Base-by-base conservation (phyloP, 179 eudicot genomes). In the Spergularia azorica region DNA sequence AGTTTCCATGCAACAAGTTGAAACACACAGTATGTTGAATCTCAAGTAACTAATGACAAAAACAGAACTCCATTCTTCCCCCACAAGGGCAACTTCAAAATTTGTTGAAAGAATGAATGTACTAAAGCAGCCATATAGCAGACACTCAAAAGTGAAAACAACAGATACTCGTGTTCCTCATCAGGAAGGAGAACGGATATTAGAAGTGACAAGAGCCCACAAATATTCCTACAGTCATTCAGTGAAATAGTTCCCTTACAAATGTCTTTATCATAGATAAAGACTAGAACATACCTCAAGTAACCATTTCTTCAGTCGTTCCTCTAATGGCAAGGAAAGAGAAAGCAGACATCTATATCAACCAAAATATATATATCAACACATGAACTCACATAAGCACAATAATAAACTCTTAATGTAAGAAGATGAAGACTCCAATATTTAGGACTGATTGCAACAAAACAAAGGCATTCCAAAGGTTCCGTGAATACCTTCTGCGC, bases 281-380 rank as follows among this genome's bases (percentile, higher is more conserved):
- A 15, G 62, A 58, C n/a, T 11, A 61, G 15, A 52, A 83, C 95
- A 75, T 76, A 95, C 97, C 99, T 95, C 88, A 70, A 76, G 75
- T 75, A 95, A 80, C 88, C 69, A 84, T 36, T 26, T 85, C 87
- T 79, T 91, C 17, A 82, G 71, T 56, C 97, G 91, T 63, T 91
- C 92, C 75, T 88, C 93, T 77, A 95, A 81, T 21, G 97, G 91
- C 74, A 91, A 69, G 74, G 83, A 69, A 77, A 82, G 88, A 26
- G 32, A 26, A 26, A 26, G 32, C 88, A 93, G 81, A 72, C 18
- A 68, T 83, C 99, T 95, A 89, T 72, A 79, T 50, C 21, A 61
- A 78, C 18, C 70, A 73, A 71, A 48, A 56, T 21, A 74, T 32
- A 63, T n/a, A 48, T 43, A 39, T 26, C 1, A 65, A 9, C 50